Evolutionary conservation across 441 rosid species (phyloP), one percentile per base, ranked within the genome.

Genomic region (Populus hybrid): DNA sequence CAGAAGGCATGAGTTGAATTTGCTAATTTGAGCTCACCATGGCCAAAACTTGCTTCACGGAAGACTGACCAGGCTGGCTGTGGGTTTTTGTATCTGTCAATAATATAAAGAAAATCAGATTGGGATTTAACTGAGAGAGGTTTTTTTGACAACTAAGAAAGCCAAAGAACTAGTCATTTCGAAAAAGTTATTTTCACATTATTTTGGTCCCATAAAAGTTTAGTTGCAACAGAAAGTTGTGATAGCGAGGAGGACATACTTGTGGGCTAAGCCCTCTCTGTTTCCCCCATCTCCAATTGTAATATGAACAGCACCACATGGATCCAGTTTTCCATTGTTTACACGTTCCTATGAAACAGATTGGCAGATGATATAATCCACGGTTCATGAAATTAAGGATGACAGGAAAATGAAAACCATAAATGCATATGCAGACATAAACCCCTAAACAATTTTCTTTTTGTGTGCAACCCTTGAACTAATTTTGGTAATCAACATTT

Each of bases 21-120:
- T 70, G 84, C 89, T 73, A 95, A 76, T 84, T 84, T 84, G 76
- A 95, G 90, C 86, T 94, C 97, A 0, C 99, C 98, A 64, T 95
- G 98, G 68, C 99, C 99, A 81, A 95, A 95, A 84, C 99, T 95
- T 80, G 97, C 98, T 89, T 95, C 99, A 9, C 97, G 97, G 84
- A 95, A 95, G 45, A 87, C 90, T 18, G 98, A 95, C 99, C 99
- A 95, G 72, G 87, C 90, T 28, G 99, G 98, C 35, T 77, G 86
- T n/a, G 98, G 99, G 70, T 89, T 63, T 74, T 72, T 81, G 84
- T 91, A 95, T 71, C 99, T 95, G 87, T n/a, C 68, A 84, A 63
- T 40, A 7, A 50, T 18, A 24, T 9, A 56, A 11, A 26, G 21
- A 38, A 64, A 29, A 21, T 16, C 10, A 50, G 59, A 18, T 50